phyloP scores from a whole-genome alignment of 2,329 filamentous ascomycete genomes.

The Epichloe brachyelytri region DNA sequence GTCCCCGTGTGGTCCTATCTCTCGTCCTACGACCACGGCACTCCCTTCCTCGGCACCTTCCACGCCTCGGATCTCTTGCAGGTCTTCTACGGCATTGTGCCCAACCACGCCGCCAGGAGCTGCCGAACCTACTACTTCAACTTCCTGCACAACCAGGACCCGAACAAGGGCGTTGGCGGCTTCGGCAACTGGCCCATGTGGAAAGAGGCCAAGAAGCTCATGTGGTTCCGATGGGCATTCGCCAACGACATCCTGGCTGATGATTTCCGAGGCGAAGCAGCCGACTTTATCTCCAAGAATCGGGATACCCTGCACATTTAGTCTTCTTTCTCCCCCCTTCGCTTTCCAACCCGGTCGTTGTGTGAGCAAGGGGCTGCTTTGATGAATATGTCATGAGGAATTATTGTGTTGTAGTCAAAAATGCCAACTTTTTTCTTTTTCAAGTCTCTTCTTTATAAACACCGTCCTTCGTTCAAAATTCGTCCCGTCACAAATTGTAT shows the following conservation, averaged over 20 bases:
- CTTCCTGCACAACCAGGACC: slow-evolving; percentile 59
- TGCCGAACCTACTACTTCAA: slow-evolving; percentile 59
- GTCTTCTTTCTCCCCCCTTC: not conserved
- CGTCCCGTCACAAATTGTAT: not conserved
- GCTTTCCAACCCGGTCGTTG: no score
- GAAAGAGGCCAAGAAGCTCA: slow-evolving; percentile 32
- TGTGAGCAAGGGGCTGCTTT: not conserved
- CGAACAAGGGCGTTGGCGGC: slow-evolving; percentile 41
- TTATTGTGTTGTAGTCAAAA: not conserved
- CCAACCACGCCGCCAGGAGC: slow-evolving; percentile 46
- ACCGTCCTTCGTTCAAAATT: not conserved
- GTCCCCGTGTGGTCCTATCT: slow-evolving; percentile 67
- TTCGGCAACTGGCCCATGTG: slow-evolving; percentile 30
- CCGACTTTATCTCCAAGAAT: slow-evolving; percentile 15
- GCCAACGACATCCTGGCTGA: slow-evolving; percentile 21
- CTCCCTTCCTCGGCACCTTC: slow-evolving; percentile 62
- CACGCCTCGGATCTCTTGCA: slow-evolving; percentile 59
- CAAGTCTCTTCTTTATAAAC: not conserved
- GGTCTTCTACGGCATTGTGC: slow-evolving; percentile 51
- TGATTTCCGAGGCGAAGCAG: slow-evolving; percentile 23
- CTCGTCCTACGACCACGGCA: slow-evolving; percentile 56
- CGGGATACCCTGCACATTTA: slow-evolving; percentile 14
- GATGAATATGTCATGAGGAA: not conserved
- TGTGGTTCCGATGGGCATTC: slow-evolving; percentile 28
- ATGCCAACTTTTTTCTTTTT: no score